Conservation (phyloP, 371 early-diverging fungal genomes). For the Mortierella sp. region DNA sequence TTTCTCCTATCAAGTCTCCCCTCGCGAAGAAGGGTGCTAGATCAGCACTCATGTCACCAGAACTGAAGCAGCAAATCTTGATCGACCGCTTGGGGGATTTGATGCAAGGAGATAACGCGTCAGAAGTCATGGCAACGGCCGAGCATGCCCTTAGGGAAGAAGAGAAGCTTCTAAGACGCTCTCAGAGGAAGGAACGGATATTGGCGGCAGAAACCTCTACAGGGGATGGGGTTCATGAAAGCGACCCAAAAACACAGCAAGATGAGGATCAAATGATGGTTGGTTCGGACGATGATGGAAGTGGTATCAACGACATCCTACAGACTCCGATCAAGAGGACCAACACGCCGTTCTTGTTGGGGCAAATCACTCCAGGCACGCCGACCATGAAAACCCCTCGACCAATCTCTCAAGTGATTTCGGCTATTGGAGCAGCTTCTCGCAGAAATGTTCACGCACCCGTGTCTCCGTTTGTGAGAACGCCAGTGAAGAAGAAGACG, state of each 20-base stretch:
- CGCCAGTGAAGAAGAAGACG: conserved; percentile 25
- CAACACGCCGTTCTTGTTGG: not conserved
- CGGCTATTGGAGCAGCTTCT: conserved; percentile 50
- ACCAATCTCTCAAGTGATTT: conserved; percentile 37
- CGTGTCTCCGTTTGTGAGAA: conserved; percentile 39
- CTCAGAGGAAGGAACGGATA: conserved; percentile 34
- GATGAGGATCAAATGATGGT: not conserved
- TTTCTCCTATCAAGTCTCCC: conserved; percentile 1
- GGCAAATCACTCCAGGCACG: conserved; percentile 8
- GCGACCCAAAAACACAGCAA: not conserved
- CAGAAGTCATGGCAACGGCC: conserved; percentile 37
- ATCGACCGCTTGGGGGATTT: conserved; percentile 33
- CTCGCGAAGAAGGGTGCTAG: conserved; percentile 10
- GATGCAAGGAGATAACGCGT: conserved; percentile 35
- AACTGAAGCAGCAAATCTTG: conserved; percentile 25
- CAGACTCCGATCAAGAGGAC: conserved; percentile 21
- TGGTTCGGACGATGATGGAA: not conserved
- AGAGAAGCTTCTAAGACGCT: conserved; percentile 17
- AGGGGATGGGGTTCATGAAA: not conserved
- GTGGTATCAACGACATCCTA: conserved; percentile 2
- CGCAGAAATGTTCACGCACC: conserved; percentile 25
- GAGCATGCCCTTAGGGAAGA: conserved; percentile 35
- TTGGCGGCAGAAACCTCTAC: not conserved
- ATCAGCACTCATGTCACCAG: conserved; percentile 8
- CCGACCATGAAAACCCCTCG: conserved; percentile 28